Conservation (phyloP, 331 rosid genomes). For the Quercus tomentella region DNA sequence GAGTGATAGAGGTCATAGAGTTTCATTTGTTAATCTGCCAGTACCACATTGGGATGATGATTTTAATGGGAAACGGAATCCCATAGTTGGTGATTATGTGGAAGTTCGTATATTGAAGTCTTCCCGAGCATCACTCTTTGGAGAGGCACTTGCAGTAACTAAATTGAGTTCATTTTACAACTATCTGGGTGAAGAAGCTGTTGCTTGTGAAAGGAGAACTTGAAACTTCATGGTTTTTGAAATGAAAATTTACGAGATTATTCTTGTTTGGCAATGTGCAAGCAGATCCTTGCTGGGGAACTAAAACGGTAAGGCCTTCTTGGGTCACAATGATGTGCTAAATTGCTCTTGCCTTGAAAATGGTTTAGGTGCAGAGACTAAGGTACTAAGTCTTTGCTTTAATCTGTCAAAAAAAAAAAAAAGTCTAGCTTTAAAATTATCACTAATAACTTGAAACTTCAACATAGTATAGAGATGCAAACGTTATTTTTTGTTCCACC, state of each 20-base stretch:
- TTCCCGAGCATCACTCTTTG: slow-evolving; percentile 76
- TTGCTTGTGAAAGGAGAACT: slow-evolving; percentile 40
- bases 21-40: slow-evolving; percentile 48
- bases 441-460: slow-evolving; percentile 1
- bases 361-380: neutral
- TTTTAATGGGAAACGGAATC: slow-evolving; percentile 43
- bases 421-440: neutral
- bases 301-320: no score
- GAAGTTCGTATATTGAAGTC: slow-evolving; percentile 81
- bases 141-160: slow-evolving; percentile 78
- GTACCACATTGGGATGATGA: slow-evolving; percentile 55
- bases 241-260: neutral
- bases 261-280: neutral
- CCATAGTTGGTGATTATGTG: slow-evolving; percentile 76
- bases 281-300: no score
- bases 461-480: slow-evolving; percentile 1
- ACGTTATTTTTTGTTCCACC: neutral
- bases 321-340: slow-evolving; percentile 9
- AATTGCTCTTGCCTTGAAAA: slow-evolving; percentile 16
- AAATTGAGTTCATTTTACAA: slow-evolving; percentile 66
- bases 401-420: neutral
- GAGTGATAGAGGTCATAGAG: slow-evolving; percentile 92
- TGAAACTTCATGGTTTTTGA: slow-evolving; percentile 12
- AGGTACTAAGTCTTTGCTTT: neutral
- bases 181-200: slow-evolving; percentile 36